Evolutionary conservation across 2,329 filamentous ascomycete genomes (phyloP), one percentile per base, ranked within the genome.

Genomic region (Ophiocordyceps camponoti-floridani): DNA sequence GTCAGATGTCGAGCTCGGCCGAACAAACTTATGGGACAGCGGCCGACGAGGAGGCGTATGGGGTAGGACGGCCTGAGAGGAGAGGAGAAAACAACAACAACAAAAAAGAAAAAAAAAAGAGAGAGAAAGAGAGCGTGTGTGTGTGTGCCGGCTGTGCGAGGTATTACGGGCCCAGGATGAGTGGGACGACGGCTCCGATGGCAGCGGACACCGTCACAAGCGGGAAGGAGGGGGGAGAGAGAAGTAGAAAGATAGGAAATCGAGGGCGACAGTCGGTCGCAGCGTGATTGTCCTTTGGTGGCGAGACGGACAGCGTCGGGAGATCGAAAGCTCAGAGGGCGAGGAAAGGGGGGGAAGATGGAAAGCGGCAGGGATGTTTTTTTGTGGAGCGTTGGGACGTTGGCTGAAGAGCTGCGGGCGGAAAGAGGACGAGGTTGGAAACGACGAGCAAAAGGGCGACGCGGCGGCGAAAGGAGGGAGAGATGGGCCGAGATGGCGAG

Each of bases 1-100:
- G 53, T 57, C 54, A 56, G 37, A 53, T 53, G 49, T 52, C 47
- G 45, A 49, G 47, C 54, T 56, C 58, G 44, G 50, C 56, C 47
- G 50, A 47, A 48, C 53, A 54, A 48, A 54, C n/a, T 59, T 60
- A 63, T 62, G 54, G 54, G 52, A 52, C 45, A 51, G 35, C 51
- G 45, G 50, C 51, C 42, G 49, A 51, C 40, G 48, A 51, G 47
- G 48, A 48, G 49, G 40, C 47, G 48, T 51, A 44, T 48, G 43
- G 49, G 47, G 48, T 45, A 47, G 41, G 45, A 48, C 42, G 44
- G 45, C 47, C 35, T 38, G 42, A 28, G 45, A 49, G 40, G n/a
- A 18, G 23, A 18, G 23, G 23, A n/a, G n/a, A 13, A 18, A 8
- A 18, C 2, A 28, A 30, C 13, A 18, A 18, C 23, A 23, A 23